Evolutionary conservation across 1,284 basidiomycete genomes (phyloP).

Genomic region (Rhodotorula sp.): DNA sequence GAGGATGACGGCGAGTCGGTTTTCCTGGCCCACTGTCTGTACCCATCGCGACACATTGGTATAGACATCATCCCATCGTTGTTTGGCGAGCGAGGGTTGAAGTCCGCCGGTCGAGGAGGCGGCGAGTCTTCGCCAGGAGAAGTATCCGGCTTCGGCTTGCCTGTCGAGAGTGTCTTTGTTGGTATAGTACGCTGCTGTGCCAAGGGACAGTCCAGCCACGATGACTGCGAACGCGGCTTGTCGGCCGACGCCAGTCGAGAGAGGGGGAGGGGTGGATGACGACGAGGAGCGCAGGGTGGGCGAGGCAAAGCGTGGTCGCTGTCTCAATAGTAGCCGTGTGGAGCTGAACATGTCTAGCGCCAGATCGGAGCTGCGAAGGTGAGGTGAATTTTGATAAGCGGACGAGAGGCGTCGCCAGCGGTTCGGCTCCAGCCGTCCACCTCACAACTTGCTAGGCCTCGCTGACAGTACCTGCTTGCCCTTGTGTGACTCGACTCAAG

Average conservation of each 20-base stretch:
- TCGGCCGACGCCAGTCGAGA: not conserved
- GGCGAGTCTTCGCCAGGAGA: not conserved
- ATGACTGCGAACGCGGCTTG: constrained; percentile 15
- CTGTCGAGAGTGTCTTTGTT: constrained; percentile 20
- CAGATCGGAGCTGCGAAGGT: too few species aligned
- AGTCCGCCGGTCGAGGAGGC: constrained; percentile 1
- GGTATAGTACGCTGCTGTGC: constrained; percentile 18
- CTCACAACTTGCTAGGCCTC: too few species aligned
- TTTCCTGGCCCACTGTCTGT: not conserved
- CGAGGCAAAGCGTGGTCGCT: not conserved
- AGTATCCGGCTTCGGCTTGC: not conserved
- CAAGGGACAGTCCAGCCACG: not conserved
- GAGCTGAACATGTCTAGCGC: too few species aligned
- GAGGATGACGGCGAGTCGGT: constrained; percentile 25
- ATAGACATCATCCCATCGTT: constrained; percentile 17
- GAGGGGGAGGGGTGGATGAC: not conserved
- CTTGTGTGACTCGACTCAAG: too few species aligned
- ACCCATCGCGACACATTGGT: not conserved
- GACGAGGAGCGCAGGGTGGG: not conserved
- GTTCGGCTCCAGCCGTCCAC: too few species aligned
- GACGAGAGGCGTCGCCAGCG: too few species aligned
- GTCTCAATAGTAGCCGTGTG: not conserved
- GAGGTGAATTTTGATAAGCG: too few species aligned
- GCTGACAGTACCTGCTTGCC: too few species aligned
- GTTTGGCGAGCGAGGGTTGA: constrained; percentile 8